Evolutionary conservation across 176 grass and related monocot species (phyloP).

Genomic region (Poa pratensis): DNA sequence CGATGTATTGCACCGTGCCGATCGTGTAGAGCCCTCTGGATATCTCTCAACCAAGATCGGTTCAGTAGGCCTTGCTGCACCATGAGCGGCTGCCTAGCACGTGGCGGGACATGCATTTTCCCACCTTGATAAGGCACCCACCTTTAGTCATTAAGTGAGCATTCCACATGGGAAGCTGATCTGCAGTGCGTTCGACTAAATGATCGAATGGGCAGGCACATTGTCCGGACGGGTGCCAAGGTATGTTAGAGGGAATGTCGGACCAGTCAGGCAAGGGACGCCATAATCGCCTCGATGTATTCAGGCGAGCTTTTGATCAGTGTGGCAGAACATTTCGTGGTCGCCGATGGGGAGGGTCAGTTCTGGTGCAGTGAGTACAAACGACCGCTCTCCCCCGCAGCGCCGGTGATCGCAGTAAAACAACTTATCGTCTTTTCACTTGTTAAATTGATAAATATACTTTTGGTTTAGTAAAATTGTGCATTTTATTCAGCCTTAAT

Average conservation of each 20-base stretch:
- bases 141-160: no score
- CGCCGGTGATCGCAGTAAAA: not conserved
- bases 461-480: not conserved
- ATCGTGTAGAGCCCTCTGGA: not conserved
- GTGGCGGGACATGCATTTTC: not conserved
- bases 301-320: no score
- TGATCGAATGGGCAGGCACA: no score
- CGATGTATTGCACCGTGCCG: not conserved
- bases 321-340: not conserved
- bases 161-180: no score
- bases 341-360: not conserved
- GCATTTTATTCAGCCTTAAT: conserved; percentile 24
- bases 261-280: no score
- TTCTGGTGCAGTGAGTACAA: not conserved
- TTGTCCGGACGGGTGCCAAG: no score
- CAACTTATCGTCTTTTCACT: not conserved
- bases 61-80: not conserved
- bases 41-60: not conserved
- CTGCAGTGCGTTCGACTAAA: no score
- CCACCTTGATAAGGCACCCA: no score
- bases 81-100: not conserved
- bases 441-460: not conserved
- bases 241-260: no score
- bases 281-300: no score
- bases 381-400: not conserved